A percentile compares a stretch with the other conserved stretches of the same genome.
phyloP scores from a whole-genome alignment of 331 rosid species.

The Spiraea crenata region DNA sequence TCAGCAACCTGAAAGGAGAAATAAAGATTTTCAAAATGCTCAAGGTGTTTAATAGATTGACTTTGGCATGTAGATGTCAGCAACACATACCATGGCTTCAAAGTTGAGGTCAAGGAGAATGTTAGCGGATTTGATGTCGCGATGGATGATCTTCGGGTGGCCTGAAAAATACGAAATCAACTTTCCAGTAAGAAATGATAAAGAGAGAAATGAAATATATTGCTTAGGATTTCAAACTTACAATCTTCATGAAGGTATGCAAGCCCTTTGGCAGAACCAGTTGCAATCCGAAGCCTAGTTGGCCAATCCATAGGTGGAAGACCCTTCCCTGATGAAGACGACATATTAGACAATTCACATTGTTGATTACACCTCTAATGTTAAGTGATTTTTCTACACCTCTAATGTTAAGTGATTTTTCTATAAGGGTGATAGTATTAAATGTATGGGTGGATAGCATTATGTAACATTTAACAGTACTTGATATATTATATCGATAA shows the following conservation, averaged over 20 bases:
- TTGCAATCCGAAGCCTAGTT: conserved; percentile 63
- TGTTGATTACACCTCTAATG: no score
- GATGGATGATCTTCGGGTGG: conserved; percentile 83
- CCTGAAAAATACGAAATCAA: conserved; percentile 35
- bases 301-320: conserved; percentile 74
- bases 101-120: conserved; percentile 75
- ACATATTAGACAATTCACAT: neutral
- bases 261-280: conserved; percentile 81
- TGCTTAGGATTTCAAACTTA: conserved; percentile 30
- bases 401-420: no score
- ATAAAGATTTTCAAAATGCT: neutral
- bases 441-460: no score
- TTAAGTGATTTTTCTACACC: no score
- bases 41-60: neutral
- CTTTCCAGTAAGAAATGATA: neutral
- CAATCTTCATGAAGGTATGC: conserved; percentile 91
- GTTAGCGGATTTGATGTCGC: conserved; percentile 84
- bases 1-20: conserved; percentile 39
- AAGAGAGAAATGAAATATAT: neutral
- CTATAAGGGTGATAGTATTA: no score
- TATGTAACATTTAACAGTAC: no score
- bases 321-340: conserved; percentile 46
- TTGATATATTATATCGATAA: neutral
- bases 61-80: neutral
- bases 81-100: conserved; percentile 72